phyloP scores from a whole-genome alignment of 106 monocot species.

The Dioscorea alata region DNA sequence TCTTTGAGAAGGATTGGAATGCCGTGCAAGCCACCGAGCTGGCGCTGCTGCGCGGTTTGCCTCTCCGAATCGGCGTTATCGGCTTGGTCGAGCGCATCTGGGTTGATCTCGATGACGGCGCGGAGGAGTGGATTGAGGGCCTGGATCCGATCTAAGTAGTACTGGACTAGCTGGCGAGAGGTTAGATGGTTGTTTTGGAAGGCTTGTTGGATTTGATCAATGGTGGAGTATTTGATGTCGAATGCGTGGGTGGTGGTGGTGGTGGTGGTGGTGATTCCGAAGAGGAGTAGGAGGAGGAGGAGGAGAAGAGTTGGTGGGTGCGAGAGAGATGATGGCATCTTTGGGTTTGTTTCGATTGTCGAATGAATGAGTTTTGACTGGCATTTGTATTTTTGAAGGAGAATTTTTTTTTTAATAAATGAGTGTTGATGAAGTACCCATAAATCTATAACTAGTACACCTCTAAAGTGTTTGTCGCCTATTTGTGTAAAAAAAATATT shows the following conservation, averaged over 20 bases:
- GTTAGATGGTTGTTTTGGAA: not conserved
- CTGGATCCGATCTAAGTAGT: not conserved
- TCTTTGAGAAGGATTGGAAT: not conserved
- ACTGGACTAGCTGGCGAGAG: not conserved
- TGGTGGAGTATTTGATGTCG: conserved; percentile 3
- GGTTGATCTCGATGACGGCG: conserved; percentile 6
- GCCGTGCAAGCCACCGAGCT: not conserved
- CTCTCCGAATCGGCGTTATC: conserved; percentile 3
- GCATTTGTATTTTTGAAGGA: too few relatives aligned
- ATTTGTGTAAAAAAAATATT: too few relatives aligned
- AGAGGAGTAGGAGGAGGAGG: not conserved
- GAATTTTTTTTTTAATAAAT: too few relatives aligned
- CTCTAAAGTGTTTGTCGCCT: too few relatives aligned
- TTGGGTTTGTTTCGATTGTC: too few relatives aligned
- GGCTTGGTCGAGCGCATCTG: not conserved
- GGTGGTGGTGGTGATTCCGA: conserved; percentile 9
- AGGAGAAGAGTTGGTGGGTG: too few relatives aligned
- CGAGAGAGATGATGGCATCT: too few relatives aligned
- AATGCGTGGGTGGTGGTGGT: conserved; percentile 3
- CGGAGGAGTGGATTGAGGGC: not conserved
- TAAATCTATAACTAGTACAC: too few relatives aligned
- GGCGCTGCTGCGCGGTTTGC: not conserved
- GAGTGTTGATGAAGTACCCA: too few relatives aligned
- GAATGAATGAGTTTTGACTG: too few relatives aligned
- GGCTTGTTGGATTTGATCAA: conserved; percentile 7